These are phyloP conservation scores for Brassica incana DNA, from an alignment of 345 rosid genomes.

Conservation along the genomic window DNA sequence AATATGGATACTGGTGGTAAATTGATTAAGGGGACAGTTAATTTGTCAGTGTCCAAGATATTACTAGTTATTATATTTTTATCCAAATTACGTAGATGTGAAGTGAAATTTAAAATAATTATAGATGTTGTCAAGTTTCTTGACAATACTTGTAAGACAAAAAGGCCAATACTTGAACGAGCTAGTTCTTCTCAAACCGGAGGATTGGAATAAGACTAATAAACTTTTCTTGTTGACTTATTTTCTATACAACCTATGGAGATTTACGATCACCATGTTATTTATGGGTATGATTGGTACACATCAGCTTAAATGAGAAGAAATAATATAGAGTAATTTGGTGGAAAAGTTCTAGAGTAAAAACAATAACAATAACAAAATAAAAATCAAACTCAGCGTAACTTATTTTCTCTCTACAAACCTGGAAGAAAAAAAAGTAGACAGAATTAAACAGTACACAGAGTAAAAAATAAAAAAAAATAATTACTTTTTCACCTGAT, in stretches of 20 bases:
- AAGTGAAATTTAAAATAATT: not conserved
- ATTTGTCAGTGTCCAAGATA: not conserved
- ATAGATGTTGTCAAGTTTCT: not conserved
- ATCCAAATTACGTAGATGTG: not conserved
- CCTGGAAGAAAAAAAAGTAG: too few relatives aligned
- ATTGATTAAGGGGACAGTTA: not conserved
- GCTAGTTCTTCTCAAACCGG: not conserved
- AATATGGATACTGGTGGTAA: not conserved
- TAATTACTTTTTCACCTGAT: too few relatives aligned
- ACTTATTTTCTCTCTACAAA: too few relatives aligned
- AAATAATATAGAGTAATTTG: too few relatives aligned
- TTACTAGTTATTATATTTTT: not conserved
- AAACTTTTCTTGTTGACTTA: not conserved
- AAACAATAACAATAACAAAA: too few relatives aligned
- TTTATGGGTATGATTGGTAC: not conserved
- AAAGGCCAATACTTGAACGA: not conserved
- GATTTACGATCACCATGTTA: not conserved
- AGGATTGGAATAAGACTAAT: not conserved
- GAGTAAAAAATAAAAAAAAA: too few relatives aligned
- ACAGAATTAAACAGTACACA: too few relatives aligned
- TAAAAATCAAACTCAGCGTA: too few relatives aligned
- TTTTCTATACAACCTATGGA: not conserved
- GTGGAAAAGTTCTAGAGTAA: too few relatives aligned
- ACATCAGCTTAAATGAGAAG: too few relatives aligned
- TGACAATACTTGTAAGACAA: not conserved